phyloP scores from a whole-genome alignment of 768 basidiomycete genomes.

The Coprinellus micaceus region DNA sequence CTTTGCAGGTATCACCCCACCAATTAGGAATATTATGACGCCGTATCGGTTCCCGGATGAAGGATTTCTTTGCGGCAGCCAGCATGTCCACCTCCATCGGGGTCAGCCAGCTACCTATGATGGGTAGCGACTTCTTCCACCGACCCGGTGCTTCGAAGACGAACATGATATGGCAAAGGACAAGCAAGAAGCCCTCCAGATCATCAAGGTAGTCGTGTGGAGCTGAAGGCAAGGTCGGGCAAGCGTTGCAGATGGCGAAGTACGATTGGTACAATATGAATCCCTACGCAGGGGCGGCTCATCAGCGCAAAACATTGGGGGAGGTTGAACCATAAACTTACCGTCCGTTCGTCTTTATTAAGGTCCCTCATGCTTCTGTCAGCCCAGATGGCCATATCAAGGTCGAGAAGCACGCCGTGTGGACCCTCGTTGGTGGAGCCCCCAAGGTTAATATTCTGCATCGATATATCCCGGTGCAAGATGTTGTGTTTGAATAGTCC shows the following conservation, averaged over 20 bases:
- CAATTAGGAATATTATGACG: no score
- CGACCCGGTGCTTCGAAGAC: background rate
- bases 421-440: background rate
- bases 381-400: background rate
- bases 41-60: no score
- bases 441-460: background rate
- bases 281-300: no score
- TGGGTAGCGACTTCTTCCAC: no score
- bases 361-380: background rate
- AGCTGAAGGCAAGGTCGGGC: background rate
- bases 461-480: background rate
- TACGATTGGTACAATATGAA: background rate
- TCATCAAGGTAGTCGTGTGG: background rate
- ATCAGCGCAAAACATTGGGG: no score
- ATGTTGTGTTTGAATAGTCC: background rate
- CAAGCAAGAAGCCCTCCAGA: background rate
- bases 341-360: background rate
- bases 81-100: no score
- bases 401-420: background rate
- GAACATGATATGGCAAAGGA: background rate
- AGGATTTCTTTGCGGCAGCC: no score
- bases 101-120: no score
- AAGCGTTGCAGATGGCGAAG: background rate
- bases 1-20: no score
- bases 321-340: background rate